Base-by-base conservation (phyloP, 345 rosid species). In the Ceriops tagal region DNA sequence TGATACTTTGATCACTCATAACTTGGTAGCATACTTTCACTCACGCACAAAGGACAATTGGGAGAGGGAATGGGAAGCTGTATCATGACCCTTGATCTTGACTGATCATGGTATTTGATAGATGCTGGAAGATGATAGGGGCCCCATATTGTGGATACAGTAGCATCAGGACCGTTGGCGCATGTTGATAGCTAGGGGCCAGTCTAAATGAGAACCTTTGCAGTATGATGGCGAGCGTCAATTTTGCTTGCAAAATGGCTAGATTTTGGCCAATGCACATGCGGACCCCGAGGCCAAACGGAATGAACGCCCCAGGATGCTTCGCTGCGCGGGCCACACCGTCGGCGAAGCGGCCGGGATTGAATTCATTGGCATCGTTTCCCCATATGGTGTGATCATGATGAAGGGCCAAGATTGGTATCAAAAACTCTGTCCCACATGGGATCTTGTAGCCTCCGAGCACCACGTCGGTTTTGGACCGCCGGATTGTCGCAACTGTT, bases 181-280 rank as follows among this genome's bases (percentile, higher is more conserved):
- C 89, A 30, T 89, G 92, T 31, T 77, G 76, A 58, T 89, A 89
- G 28, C 75, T 78, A 6, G 87, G 80, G 34, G 87, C 79, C 67
- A 81, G 34, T 66, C 68, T 69, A 22, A 83, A 81, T 2, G 74
- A 71, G 82, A 78, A 84, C 16, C 73, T 71, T 22, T 63, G 83
- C 19, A 84, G 74, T 26, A 82, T 69, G 47, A 75, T 67, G 1
- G 82, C 76, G 0, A 84, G 21, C 0, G 85, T 77, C 62, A 84
- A 26, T 74, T 89, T 89, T 27, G 89, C 88, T 65, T 86, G 92
- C 52, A 86, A 46, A 58, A 87, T 31, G 37, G 92, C 85, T 18
- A 89, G 83, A 64, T 81, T 89, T 77, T 84, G 89, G 32, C 92
- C 92, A 1, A 89, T 81, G 76, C 96, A 89, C 24, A 83, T 83